Percentiles rank a stretch among this genome's conserved stretches.
phyloP scores from a whole-genome alignment of 2,329 filamentous ascomycete genomes.

The Fonsecaea multimorphosa region DNA sequence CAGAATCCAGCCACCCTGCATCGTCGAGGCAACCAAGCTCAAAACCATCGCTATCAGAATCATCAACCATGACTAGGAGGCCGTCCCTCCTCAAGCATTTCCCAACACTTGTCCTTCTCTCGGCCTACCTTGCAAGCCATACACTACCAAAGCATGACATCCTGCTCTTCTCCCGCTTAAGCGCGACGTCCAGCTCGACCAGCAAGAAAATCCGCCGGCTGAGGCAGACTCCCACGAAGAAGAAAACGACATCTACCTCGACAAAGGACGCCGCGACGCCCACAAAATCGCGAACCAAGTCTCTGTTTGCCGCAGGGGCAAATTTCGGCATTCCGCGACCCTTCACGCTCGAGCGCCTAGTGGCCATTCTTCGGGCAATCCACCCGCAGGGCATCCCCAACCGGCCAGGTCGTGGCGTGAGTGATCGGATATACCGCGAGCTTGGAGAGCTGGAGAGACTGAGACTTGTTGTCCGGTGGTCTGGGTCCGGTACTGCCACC shows the following conservation, averaged over 20 bases:
- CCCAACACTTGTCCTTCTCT: slow-evolving; percentile 54
- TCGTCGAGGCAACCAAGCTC: slow-evolving; percentile 26
- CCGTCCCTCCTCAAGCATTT: slow-evolving; percentile 50
- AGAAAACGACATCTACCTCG: slow-evolving; percentile 19
- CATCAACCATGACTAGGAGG: not conserved
- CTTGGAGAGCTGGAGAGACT: slow-evolving; percentile 55
- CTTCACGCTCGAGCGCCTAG: slow-evolving; percentile 54
- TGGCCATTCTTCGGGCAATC: slow-evolving; percentile 57
- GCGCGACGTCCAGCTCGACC: slow-evolving; percentile 50
- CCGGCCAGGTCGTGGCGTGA: slow-evolving; percentile 42
- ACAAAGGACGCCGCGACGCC: slow-evolving; percentile 37
- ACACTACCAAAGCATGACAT: slow-evolving; percentile 55
- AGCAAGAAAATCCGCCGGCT: slow-evolving; percentile 51
- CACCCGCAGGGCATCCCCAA: slow-evolving; percentile 51
- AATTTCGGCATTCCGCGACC: slow-evolving; percentile 37
- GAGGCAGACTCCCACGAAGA: slow-evolving; percentile 45
- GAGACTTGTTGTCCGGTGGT: slow-evolving; percentile 53
- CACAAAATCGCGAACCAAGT: slow-evolving; percentile 41
- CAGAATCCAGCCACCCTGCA: slow-evolving; percentile 29
- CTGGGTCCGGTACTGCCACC: slow-evolving; percentile 36
- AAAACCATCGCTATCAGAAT: not conserved
- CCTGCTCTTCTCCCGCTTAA: slow-evolving; percentile 58
- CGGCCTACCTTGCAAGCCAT: slow-evolving; percentile 56
- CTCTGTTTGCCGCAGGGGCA: slow-evolving; percentile 22
- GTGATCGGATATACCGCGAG: slow-evolving; percentile 54